Base-by-base conservation (phyloP, 2,329 filamentous ascomycete genomes). In the Plectosphaerella plurivora region DNA sequence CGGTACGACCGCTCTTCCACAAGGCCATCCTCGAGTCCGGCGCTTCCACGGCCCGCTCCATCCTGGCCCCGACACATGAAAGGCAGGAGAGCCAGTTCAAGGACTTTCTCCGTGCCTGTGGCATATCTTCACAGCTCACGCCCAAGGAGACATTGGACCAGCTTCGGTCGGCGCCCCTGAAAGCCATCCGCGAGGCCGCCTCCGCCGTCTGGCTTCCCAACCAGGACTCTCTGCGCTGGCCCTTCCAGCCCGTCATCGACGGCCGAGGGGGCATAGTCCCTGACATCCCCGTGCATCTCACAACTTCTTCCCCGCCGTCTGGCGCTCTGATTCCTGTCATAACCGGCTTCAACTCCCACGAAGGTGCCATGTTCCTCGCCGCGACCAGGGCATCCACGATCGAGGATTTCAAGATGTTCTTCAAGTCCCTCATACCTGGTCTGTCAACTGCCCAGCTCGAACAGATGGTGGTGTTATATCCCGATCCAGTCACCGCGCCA, bases 241-340 rank as follows among this genome's bases (percentile, higher is more conserved):
- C 87, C 1, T 90, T 88, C 68, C 87, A 89, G 60, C 86, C 86
- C 8, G 81, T 85, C 36, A 79, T 89, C 52, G 85, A 88, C 60
- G 77, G 78, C 1, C 61, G 65, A 14, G 69, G 64, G 4, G 76
- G 79, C 12, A 65, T 85, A 14, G 82, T 89, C 50, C 73, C 76
- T 3, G 72, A 76, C 24, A 68, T 78, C 11, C 86, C 86, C 3
- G 72, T 86, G 12, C 25, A 10, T 4, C 70, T 74, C n/a, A 33
- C 28, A 8, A 74, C 77, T n/a, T 87, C 82, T 82, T 64, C 72
- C 24, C 68, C 75, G 1, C 72, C 76, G 1, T 65, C 70, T 15
- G 81, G 76, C 63, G 73, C 84, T 58, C 74, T 75, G 56, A 82
- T 84, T 51, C 46, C 51, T 51, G 54, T 90, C 47, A 68, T 91